Base-by-base conservation (phyloP, 768 basidiomycete species). In the Saitozyma sp. region DNA sequence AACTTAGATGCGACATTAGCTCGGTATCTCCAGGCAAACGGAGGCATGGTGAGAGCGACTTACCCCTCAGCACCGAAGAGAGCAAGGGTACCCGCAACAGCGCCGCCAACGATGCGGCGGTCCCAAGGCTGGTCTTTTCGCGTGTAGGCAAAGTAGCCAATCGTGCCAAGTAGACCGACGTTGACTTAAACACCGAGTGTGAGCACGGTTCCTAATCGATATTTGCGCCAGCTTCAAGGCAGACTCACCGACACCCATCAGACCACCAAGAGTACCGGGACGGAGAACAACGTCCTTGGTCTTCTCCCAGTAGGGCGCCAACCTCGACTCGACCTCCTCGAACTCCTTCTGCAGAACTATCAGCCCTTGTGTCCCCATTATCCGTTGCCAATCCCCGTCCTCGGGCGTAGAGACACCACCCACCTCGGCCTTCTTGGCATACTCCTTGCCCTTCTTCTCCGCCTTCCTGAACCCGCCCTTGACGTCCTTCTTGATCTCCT, bases 211-310 rank as follows among this genome's bases (percentile, higher is more conserved):
- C 10, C 14, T 13, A 8, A 41, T 8, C 1, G 50, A 16, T 11
- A n/a, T 9, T 43, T 37, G 43, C 29, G 20, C 1, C 17, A 29
- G 29, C 29, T 29, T 29, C 29, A 52, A 16, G 49, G 51, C 19
- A 54, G 13, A 81, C 84, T 16, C 66, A 89, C 89, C 83, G 50
- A 90, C 74, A 49, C 89, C 89, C 63, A 90, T 68, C 38, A 90
- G 80, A 49, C 90, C 89, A 37, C 90, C 88, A 9, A 87, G 86
- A 55, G 88, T 85, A 29, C 85, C 85, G 13, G 89, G 89, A 38
- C 85, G 83, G 62, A 90, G 79, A 29, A 90, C 69, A 67, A 84
- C 68, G 59, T 86, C 83, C 56, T 80, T 73, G 38, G 84, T 83
- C 73, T 87, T 86, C 39, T 83, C 83, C 66, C 68, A 73, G 68